Conservation (phyloP, 1,284 basidiomycete species). For the Austroboletus novae-zelandiae region DNA sequence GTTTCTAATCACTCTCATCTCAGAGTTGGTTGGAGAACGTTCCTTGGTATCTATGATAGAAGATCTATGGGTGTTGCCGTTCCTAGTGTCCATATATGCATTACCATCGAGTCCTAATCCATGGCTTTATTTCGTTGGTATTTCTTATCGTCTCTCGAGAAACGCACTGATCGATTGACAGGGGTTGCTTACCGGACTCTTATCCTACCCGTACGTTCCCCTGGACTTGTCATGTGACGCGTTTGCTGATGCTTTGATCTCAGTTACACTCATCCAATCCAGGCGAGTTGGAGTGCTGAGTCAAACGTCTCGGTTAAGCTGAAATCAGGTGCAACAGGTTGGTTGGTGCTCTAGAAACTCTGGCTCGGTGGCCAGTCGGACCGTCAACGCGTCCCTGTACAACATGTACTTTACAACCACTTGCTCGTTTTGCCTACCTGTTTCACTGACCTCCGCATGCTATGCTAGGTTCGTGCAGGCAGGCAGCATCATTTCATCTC, state of each 20-base stretch:
- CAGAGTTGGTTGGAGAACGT: conserved; percentile 46
- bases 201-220: conserved; percentile 27
- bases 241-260: background rate
- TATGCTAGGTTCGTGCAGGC: conserved; percentile 44
- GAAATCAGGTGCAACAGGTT: conserved; percentile 34
- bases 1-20: conserved; percentile 42
- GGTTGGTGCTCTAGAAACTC: conserved; percentile 55
- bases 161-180: conserved; percentile 1
- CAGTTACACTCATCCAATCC: conserved; percentile 38
- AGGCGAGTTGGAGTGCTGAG: conserved; percentile 12
- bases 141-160: background rate
- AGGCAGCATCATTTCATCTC: conserved; percentile 41
- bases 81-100: conserved; percentile 48
- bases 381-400: conserved; percentile 55
- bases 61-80: conserved; percentile 49
- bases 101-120: conserved; percentile 44
- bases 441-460: background rate
- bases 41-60: conserved; percentile 45
- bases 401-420: conserved; percentile 39
- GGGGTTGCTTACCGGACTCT: conserved; percentile 16
- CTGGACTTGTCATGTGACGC: too few species aligned
- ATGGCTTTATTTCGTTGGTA: conserved; percentile 46
- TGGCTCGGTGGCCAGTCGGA: conserved; percentile 52
- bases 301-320: too few species aligned
- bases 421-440: too few species aligned